These are phyloP conservation scores for Cladosporium phlei DNA, from an alignment of 2,329 filamentous ascomycete species.

Conservation along the genomic window DNA sequence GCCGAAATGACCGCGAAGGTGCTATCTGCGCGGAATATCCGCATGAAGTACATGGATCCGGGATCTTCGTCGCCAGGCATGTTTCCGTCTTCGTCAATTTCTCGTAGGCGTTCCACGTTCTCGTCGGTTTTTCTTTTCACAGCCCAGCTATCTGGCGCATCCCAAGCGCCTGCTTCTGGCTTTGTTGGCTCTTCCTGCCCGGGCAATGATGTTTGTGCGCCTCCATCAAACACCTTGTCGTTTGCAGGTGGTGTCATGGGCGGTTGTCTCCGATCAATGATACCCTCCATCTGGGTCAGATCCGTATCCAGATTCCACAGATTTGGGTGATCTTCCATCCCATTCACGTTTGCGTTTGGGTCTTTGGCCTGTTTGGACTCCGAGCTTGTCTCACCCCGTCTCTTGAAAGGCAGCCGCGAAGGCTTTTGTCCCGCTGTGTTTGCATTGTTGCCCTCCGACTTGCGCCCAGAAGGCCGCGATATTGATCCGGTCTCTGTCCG, in stretches of 20 bases:
- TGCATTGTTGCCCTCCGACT: conserved; percentile 18
- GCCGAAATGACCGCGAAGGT: conserved; percentile 92
- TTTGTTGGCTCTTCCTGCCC: conserved; percentile 22
- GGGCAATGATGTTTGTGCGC: conserved; percentile 39
- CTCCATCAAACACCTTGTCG: conserved; percentile 45
- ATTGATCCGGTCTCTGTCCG: conserved; percentile 23
- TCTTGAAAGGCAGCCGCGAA: conserved; percentile 50
- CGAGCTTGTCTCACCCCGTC: conserved; percentile 43
- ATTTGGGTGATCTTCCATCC: conserved; percentile 34
- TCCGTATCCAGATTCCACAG: conserved; percentile 82
- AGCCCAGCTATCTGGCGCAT: conserved; percentile 94
- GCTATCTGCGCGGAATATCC: conserved; percentile 87
- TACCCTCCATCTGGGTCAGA: conserved; percentile 85
- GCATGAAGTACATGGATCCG: conserved; percentile 77
- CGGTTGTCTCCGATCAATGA: conserved; percentile 60
- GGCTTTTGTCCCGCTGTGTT: conserved; percentile 22
- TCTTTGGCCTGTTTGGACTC: conserved; percentile 44
- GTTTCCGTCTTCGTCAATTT: conserved; percentile 64
- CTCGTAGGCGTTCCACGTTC: conserved; percentile 51
- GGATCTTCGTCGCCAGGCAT: conserved; percentile 67
- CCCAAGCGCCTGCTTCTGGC: conserved; percentile 60
- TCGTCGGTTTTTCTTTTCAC: conserved; percentile 71
- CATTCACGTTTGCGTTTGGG: conserved; percentile 28
- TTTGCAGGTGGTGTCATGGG: conserved; percentile 63
- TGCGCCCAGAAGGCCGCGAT: conserved; percentile 21